Percentiles rank a stretch among this genome's conserved stretches.
Evolutionary conservation across 129 eudicot species (phyloP).

Genomic region (Flaveria bidentis): DNA sequence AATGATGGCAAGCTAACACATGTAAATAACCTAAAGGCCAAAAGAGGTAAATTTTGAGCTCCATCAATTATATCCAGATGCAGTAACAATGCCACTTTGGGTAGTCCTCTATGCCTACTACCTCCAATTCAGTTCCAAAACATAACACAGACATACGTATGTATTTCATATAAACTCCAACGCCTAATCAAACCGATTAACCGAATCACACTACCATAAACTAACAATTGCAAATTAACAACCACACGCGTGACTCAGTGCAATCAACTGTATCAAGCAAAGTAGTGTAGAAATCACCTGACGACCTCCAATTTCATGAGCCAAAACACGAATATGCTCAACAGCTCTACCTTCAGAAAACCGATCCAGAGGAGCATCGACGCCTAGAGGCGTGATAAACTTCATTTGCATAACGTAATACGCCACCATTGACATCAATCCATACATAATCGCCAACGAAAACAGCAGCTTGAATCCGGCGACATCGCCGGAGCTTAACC

Average conservation of each 20-base stretch:
- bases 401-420: constrained; percentile 75
- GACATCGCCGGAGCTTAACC: constrained; percentile 54
- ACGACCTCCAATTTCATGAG: constrained; percentile 77
- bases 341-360: constrained; percentile 93
- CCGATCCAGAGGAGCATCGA: constrained; percentile 80
- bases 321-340: constrained; percentile 71
- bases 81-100: constrained; percentile 7
- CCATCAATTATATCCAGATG: constrained; percentile 1
- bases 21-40: constrained; percentile 14
- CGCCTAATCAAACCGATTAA: background rate
- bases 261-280: background rate
- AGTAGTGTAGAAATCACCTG: constrained; percentile 48
- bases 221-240: background rate
- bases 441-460: constrained; percentile 51
- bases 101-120: constrained; percentile 11
- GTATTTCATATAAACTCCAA: background rate
- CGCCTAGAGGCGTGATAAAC: constrained; percentile 69
- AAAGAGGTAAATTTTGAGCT: constrained; percentile 1
- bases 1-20: constrained; percentile 23
- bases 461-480: constrained; percentile 67
- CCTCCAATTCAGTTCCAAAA: constrained; percentile 11
- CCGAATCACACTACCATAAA: background rate
- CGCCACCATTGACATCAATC: constrained; percentile 49
- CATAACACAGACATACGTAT: background rate
- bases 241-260: too few relatives aligned